Evolutionary conservation across 257 asterid genomes (phyloP).

Genomic region (Nicotiana noctiflora): DNA sequence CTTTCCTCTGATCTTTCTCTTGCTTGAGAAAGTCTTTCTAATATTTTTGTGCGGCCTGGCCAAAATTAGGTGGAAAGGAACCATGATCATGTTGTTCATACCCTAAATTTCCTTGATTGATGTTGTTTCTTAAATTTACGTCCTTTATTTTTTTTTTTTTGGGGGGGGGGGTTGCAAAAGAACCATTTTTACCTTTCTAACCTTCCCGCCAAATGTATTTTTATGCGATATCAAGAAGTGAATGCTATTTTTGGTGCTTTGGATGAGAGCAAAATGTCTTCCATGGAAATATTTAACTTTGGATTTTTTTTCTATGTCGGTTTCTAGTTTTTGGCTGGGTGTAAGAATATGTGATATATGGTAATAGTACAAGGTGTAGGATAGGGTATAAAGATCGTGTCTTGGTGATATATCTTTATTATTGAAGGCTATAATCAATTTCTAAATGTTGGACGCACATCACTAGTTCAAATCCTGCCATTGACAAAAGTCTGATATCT

Average conservation of each 20-base stretch:
- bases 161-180: background rate
- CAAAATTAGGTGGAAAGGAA: slow-evolving; percentile 1
- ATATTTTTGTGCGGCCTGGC: background rate
- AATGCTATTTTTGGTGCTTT: background rate
- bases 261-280: background rate
- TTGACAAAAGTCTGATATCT: background rate
- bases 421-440: background rate
- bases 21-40: background rate
- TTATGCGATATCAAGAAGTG: background rate
- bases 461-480: background rate
- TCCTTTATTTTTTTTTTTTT: background rate
- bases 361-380: background rate
- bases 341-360: background rate
- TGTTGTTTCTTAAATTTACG: background rate
- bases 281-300: background rate
- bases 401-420: background rate
- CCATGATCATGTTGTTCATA: background rate
- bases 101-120: background rate
- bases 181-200: background rate
- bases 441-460: background rate
- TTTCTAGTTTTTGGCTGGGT: background rate
- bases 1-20: background rate
- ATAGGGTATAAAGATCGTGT: background rate
- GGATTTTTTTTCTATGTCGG: background rate
- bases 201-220: background rate